These are phyloP conservation scores for Circinella minor DNA, from an alignment of 371 early-diverging fungal genomes.

Conservation along the genomic window DNA sequence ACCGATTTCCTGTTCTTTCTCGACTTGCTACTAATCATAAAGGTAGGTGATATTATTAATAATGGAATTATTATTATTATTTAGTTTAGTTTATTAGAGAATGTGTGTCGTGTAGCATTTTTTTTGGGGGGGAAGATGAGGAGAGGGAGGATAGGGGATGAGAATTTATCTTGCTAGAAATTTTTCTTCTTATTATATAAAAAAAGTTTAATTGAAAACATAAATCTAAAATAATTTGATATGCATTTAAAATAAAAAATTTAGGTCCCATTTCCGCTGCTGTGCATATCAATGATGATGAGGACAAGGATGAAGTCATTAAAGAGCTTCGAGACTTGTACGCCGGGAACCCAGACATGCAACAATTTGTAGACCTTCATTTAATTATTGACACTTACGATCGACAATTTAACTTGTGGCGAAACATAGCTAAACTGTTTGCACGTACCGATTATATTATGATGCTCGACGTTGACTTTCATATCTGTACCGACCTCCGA, in stretches of 20 bases:
- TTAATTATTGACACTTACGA: slow-evolving; percentile 67
- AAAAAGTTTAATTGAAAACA: neutral
- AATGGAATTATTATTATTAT: too few relatives aligned
- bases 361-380: slow-evolving; percentile 67
- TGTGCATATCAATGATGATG: slow-evolving; percentile 66
- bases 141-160: neutral
- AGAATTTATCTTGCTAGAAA: neutral
- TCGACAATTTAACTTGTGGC: slow-evolving; percentile 77
- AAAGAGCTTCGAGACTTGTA: slow-evolving; percentile 56
- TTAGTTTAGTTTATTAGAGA: neutral
- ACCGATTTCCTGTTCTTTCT: slow-evolving; percentile 57
- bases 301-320: slow-evolving; percentile 48
- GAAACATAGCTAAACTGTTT: slow-evolving; percentile 73
- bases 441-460: slow-evolving; percentile 69
- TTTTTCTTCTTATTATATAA: neutral
- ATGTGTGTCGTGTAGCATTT: too few relatives aligned
- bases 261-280: slow-evolving; percentile 69
- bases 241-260: neutral
- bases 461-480: slow-evolving; percentile 77
- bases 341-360: slow-evolving; percentile 56
- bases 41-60: slow-evolving; percentile 28
- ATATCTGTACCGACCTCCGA: slow-evolving; percentile 67
- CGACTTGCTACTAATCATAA: slow-evolving; percentile 64
- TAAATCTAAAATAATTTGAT: neutral
- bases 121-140: neutral